Conservation (phyloP, 176 grass and related monocot species). For the Coix lacrymajobi region DNA sequence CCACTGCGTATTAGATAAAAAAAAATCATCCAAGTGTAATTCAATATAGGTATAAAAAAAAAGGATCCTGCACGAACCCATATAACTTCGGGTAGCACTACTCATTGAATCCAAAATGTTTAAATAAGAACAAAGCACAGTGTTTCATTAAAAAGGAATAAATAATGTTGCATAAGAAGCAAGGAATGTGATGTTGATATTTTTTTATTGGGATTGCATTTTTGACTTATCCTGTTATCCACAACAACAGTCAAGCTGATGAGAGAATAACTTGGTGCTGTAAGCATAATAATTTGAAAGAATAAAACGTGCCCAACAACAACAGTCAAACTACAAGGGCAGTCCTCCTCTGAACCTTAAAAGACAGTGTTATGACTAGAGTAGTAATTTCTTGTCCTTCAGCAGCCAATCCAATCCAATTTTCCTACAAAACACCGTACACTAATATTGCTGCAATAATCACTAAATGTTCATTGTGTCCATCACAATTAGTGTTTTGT, state of each 20-base stretch:
- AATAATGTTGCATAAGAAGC: neutral
- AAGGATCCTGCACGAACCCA: neutral
- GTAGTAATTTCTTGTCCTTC: neutral
- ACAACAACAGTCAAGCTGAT: neutral
- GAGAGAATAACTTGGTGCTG: neutral
- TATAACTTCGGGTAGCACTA: neutral
- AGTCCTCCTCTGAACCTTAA: neutral
- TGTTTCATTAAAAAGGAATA: neutral
- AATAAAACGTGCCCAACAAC: neutral
- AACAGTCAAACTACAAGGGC: neutral
- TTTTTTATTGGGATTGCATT: neutral
- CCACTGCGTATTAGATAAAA: too few relatives aligned
- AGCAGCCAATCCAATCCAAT: neutral
- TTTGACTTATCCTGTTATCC: too few relatives aligned
- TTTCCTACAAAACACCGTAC: neutral
- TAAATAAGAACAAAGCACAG: constrained; percentile 14
- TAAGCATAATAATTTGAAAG: neutral
- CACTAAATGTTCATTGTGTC: neutral
- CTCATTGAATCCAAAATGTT: neutral
- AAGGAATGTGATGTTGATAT: neutral
- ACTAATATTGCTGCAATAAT: neutral
- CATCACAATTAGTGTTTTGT: neutral
- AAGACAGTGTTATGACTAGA: neutral
- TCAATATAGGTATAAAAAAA: neutral
- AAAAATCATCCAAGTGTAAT: neutral